phyloP scores from a whole-genome alignment of 495 filamentous ascomycete genomes.

The Trichoderma virens region DNA sequence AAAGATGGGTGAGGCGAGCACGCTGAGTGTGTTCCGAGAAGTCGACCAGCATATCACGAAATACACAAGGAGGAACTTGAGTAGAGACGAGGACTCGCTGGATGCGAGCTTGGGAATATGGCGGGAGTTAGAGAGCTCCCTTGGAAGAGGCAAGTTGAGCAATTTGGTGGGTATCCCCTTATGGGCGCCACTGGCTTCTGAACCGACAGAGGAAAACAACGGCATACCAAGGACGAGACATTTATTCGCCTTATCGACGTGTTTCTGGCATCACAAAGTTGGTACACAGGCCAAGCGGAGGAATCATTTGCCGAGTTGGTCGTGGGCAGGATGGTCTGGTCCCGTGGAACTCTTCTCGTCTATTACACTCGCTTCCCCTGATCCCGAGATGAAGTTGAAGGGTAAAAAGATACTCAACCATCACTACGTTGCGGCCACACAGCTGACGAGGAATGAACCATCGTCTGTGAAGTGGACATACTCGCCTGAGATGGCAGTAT shows the following conservation, averaged over 20 bases:
- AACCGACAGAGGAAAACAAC: not conserved
- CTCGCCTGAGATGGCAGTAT: not conserved
- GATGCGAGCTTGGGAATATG: slow-evolving; percentile 12
- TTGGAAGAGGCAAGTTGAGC: slow-evolving; percentile 10
- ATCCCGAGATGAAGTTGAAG: not conserved
- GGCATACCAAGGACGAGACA: not conserved
- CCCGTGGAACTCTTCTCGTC: slow-evolving; percentile 1
- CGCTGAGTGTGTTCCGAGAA: slow-evolving; percentile 2
- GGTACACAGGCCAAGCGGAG: not conserved
- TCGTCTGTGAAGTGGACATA: not conserved
- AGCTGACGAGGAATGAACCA: slow-evolving; percentile 1
- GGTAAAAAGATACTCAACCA: not conserved
- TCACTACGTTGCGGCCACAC: not conserved
- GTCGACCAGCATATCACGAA: slow-evolving; percentile 4
- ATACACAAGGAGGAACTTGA: slow-evolving; percentile 11
- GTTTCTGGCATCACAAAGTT: slow-evolving; percentile 6
- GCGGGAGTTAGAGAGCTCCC: slow-evolving; percentile 10
- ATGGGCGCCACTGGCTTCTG: not conserved
- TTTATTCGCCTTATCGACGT: not conserved
- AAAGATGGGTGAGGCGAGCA: not conserved
- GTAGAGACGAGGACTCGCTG: slow-evolving; percentile 17
- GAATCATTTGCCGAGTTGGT: slow-evolving; percentile 17
- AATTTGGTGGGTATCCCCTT: not conserved
- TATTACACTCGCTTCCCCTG: not conserved
- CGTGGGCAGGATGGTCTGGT: slow-evolving; percentile 18